Evolutionary conservation across 257 asterid genomes (phyloP).

Genomic region (Anisodus acutangulus): DNA sequence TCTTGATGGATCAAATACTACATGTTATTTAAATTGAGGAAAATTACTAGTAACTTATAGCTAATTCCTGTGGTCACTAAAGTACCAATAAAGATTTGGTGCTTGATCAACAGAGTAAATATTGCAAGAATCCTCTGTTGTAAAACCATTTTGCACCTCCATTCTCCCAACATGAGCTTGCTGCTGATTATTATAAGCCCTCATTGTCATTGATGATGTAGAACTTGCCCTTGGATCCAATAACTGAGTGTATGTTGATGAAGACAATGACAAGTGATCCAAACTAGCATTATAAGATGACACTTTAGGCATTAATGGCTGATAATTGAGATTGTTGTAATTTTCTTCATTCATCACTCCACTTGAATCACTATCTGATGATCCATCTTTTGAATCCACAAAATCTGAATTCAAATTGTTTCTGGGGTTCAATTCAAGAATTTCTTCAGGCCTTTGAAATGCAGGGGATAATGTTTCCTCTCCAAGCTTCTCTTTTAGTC

Average conservation of each 20-base stretch:
- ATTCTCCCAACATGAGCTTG: conserved; percentile 34
- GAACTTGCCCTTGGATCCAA: conserved; percentile 36
- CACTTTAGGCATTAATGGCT: conserved; percentile 27
- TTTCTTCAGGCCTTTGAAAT: conserved; percentile 26
- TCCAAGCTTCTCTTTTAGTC: conserved; percentile 44
- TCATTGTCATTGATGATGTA: conserved; percentile 15
- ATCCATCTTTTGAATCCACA: conserved; percentile 43
- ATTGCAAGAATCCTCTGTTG: conserved; percentile 42
- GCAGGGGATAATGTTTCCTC: conserved; percentile 35
- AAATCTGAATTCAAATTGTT: neutral
- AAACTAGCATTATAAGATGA: conserved; percentile 25
- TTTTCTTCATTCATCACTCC: conserved; percentile 43
- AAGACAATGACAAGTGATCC: conserved; percentile 35
- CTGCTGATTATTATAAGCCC: conserved; percentile 24
- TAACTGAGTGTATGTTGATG: conserved; percentile 36
- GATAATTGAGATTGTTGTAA: conserved; percentile 30
- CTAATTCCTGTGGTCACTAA: conserved; percentile 39
- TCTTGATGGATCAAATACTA: conserved; percentile 26
- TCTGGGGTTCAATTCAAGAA: neutral
- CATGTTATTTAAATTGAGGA: conserved; percentile 22
- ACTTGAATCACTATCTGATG: conserved; percentile 53
- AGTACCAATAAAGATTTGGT: conserved; percentile 41
- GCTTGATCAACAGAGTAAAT: conserved; percentile 45
- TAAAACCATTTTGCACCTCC: conserved; percentile 36
- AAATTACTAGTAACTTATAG: neutral